These are phyloP conservation scores for Plasmodium vivax DNA, from an alignment of 169 alveolate genomes.

Conservation along the genomic window DNA sequence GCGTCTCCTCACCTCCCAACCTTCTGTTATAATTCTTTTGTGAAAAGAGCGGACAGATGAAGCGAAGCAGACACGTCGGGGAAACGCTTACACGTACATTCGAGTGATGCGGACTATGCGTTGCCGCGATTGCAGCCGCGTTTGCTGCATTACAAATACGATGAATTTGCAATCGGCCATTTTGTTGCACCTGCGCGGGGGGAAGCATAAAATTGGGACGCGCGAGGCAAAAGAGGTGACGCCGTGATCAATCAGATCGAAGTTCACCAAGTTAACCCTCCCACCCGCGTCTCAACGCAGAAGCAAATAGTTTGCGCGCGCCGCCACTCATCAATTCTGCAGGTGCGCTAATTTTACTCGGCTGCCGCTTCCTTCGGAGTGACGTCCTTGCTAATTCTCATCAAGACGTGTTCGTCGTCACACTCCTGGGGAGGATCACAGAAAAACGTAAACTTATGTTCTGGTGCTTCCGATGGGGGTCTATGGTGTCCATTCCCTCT, in stretches of 20 bases:
- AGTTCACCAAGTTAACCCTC: not conserved
- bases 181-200: slow-evolving; percentile 22
- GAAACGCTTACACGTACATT: not conserved
- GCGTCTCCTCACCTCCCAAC: not conserved
- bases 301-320: not conserved
- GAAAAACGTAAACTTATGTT: not conserved
- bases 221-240: not conserved
- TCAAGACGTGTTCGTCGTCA: slow-evolving; percentile 15
- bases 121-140: not conserved
- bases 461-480: not conserved
- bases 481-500: not conserved
- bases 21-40: slow-evolving; percentile 28
- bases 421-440: slow-evolving; percentile 38
- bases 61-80: not conserved
- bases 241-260: not conserved
- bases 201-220: not conserved
- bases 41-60: not conserved
- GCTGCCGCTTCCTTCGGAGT: slow-evolving; percentile 58
- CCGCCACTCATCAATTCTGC: not conserved
- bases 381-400: slow-evolving; percentile 19
- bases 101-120: not conserved
- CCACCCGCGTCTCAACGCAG: not conserved
- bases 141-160: slow-evolving; percentile 38
- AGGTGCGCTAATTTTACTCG: slow-evolving; percentile 27
- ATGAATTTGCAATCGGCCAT: slow-evolving; percentile 49